Evolutionary conservation across 2,329 filamentous ascomycete genomes (phyloP).

Genomic region (Karstenula rhodostoma): DNA sequence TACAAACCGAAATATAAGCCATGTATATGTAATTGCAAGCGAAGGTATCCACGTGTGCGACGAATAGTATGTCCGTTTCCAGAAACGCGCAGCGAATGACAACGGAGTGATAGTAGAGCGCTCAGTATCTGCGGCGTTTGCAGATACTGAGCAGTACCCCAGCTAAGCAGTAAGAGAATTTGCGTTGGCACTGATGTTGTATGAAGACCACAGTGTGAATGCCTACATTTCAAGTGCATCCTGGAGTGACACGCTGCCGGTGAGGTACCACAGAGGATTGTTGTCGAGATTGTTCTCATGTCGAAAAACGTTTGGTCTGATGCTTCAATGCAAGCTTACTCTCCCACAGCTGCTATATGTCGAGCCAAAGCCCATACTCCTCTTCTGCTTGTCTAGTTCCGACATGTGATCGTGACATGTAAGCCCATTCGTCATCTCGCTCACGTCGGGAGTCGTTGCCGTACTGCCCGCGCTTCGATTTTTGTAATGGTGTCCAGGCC

Average conservation of each 20-base stretch:
- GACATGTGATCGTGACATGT: slow-evolving; percentile 18
- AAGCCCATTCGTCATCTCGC: slow-evolving; percentile 25
- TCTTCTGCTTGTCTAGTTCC: slow-evolving; percentile 28
- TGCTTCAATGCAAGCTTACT: too few species aligned
- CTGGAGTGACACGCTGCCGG: neutral
- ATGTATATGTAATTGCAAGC: neutral
- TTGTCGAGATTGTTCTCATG: neutral
- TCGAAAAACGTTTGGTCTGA: neutral
- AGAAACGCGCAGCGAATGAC: neutral
- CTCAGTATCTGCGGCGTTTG: neutral
- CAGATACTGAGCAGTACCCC: neutral
- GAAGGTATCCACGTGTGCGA: neutral
- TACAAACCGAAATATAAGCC: neutral
- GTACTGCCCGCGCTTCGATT: neutral
- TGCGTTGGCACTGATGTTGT: neutral
- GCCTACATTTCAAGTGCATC: neutral
- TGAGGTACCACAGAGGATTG: neutral
- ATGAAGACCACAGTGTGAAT: neutral
- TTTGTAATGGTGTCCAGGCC: slow-evolving; percentile 13
- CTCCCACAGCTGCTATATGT: slow-evolving; percentile 15
- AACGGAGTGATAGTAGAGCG: neutral
- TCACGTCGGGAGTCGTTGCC: slow-evolving; percentile 6
- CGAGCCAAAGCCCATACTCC: slow-evolving; percentile 25
- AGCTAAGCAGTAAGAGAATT: neutral
- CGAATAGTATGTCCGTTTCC: neutral